Percentiles rank a stretch among this genome's conserved stretches.
Evolutionary conservation across 2,329 filamentous ascomycete species (phyloP).

Genomic region (Colletotrichum spaethianum): DNA sequence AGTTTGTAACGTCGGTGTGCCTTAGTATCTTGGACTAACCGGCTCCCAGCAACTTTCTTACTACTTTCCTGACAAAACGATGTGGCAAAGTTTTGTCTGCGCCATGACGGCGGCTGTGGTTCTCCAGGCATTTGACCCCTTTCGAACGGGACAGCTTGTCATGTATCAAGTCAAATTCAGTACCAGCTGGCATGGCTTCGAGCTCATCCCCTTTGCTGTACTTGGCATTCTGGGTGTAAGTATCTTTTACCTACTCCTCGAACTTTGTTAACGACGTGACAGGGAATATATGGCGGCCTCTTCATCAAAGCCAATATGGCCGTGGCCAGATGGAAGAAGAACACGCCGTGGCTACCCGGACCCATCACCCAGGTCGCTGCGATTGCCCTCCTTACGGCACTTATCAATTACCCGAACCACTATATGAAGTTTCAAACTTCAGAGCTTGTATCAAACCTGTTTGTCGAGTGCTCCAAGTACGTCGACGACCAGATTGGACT

Average conservation of each 20-base stretch:
- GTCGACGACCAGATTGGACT: constrained; percentile 90
- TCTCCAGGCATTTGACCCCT: constrained; percentile 92
- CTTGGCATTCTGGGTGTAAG: constrained; percentile 84
- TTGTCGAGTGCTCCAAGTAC: constrained; percentile 88
- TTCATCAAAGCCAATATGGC: constrained; percentile 97
- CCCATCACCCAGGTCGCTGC: constrained; percentile 85
- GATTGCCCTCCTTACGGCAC: constrained; percentile 85
- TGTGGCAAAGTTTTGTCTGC: constrained; percentile 99
- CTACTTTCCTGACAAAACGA: constrained; percentile 98
- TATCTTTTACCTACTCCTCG: background rate
- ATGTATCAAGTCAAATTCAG: constrained; percentile 96
- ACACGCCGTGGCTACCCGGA: constrained; percentile 73
- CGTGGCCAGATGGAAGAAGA: constrained; percentile 84
- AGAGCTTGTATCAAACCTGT: constrained; percentile 91
- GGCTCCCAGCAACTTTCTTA: constrained; percentile 86
- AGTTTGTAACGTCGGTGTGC: constrained; percentile 56
- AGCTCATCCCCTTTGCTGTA: constrained; percentile 88
- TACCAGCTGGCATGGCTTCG: constrained; percentile 93
- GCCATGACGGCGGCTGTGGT: constrained; percentile 98
- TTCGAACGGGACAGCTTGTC: constrained; percentile 94
- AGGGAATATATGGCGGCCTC: constrained; percentile 92
- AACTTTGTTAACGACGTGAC: constrained; percentile 35
- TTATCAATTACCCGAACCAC: constrained; percentile 95
- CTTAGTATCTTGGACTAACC: constrained; percentile 25
- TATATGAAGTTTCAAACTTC: constrained; percentile 96